phyloP scores from a whole-genome alignment of 257 asterid genomes.

The Parsonsia alboflavescens region DNA sequence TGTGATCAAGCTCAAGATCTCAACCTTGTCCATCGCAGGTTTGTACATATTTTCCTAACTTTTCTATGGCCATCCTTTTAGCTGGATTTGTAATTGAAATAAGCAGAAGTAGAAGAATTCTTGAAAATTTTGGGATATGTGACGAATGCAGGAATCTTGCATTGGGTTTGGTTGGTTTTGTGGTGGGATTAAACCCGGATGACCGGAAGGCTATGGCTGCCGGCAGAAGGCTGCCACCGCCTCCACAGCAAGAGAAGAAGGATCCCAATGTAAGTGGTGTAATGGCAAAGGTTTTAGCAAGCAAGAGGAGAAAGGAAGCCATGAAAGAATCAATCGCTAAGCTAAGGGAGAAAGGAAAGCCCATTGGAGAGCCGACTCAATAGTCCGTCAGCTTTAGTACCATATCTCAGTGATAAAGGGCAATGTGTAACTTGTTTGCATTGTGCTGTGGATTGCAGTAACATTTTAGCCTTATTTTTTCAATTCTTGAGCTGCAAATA shows the following conservation, averaged over 20 bases:
- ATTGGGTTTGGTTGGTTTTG: conserved; percentile 44
- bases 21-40: conserved; percentile 48
- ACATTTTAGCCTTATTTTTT: no score
- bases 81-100: background rate
- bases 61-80: background rate
- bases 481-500: no score
- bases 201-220: conserved; percentile 54
- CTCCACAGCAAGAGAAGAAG: conserved; percentile 68
- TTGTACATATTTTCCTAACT: background rate
- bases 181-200: conserved; percentile 30
- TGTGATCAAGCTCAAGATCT: conserved; percentile 18
- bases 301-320: conserved; percentile 89
- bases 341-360: conserved; percentile 59
- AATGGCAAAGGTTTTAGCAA: conserved; percentile 68
- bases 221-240: conserved; percentile 74
- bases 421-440: background rate
- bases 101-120: background rate
- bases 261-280: conserved; percentile 72
- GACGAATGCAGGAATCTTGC: conserved; percentile 47
- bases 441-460: no score
- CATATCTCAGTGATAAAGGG: background rate
- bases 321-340: conserved; percentile 64
- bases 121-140: background rate
- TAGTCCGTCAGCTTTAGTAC: conserved; percentile 7
- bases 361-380: conserved; percentile 34